Base-by-base conservation (phyloP, 2,329 filamentous ascomycete genomes). In the Bipolaris oryzae region DNA sequence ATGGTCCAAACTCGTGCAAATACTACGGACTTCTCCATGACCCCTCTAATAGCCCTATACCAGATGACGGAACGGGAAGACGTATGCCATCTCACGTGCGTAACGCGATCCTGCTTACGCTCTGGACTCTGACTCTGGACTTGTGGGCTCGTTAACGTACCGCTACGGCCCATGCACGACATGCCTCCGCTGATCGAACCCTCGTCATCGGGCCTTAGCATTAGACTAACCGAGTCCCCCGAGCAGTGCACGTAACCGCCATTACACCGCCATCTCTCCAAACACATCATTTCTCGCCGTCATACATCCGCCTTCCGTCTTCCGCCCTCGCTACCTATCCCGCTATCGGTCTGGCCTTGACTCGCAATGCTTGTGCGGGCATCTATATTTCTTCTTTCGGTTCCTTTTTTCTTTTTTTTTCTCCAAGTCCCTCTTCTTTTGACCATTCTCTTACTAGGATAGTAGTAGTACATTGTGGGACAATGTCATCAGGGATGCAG, bases 221-320 rank as follows among this genome's bases (percentile, higher is more conserved):
- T 51, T 47, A 55, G 55, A 47, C 42, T 47, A 57, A 51, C 60
- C 60, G 58, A 35, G 48, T n/a, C 59, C 68, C 67, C 62, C 67
- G 68, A 56, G 38, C 39, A 43, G 47, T n/a, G 55, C 50, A 60
- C 47, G 50, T 31, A 60, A 42, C 31, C 55, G 46, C 63, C 58
- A 63, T 10, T 28, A 10, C 65, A 70, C 68, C 68, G 68, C 66
- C 60, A 57, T 48, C 56, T 62, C 53, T 41, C 46, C 44, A 25
- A 41, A 21, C 38, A 28, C 45, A 46, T 37, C 25, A 33, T 21
- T 45, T 31, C 35, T 44, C 33, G 11, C 23, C 31, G 38, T 39
- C 38, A 37, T 15, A 37, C 11, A 23, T 21, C 20, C 38, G 21
- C 38, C 38, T 23, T 41, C 49, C 47, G 18, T 20, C 34, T 15